phyloP scores from a whole-genome alignment of 2,329 filamentous ascomycete genomes.

The Calonectria crousiana region DNA sequence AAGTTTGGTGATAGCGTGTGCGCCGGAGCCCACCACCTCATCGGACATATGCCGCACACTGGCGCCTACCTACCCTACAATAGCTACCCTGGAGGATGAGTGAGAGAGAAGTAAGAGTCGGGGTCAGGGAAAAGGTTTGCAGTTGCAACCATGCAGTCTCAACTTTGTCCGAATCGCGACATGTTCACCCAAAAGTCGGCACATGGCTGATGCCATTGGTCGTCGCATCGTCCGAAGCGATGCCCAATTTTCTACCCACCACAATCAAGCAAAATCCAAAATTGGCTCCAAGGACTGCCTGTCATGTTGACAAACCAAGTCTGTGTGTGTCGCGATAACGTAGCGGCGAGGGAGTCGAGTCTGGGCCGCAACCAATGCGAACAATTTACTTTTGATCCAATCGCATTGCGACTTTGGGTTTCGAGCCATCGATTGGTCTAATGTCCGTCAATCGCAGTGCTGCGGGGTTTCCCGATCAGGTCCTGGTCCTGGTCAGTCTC shows the following conservation, averaged over 20 bases:
- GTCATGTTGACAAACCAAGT: conserved; percentile 12
- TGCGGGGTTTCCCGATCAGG: conserved; percentile 40
- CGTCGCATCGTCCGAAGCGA: neutral
- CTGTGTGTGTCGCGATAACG: conserved; percentile 10
- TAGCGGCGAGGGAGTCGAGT: conserved; percentile 17
- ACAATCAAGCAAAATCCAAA: conserved; percentile 1
- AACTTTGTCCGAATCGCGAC: neutral
- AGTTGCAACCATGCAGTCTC: neutral
- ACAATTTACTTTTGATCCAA: conserved; percentile 45
- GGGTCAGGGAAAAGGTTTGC: neutral
- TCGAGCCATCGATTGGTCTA: conserved; percentile 43
- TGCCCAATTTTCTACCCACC: neutral
- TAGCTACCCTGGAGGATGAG: conserved; percentile 4
- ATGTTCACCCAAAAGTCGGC: neutral
- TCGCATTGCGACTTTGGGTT: conserved; percentile 32
- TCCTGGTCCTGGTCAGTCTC: conserved; percentile 25
- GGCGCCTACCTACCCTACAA: conserved; percentile 2
- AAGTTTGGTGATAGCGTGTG: neutral
- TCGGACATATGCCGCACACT: neutral
- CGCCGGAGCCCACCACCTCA: conserved; percentile 4
- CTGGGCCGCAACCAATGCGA: conserved; percentile 19
- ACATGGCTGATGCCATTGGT: neutral
- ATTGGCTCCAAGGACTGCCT: neutral
- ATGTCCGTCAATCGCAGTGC: conserved; percentile 44
- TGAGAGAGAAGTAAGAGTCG: neutral